A percentile compares a stretch with the other conserved stretches of the same genome.
Conservation (phyloP, 768 basidiomycete genomes). For the Tephrocybe rancida region DNA sequence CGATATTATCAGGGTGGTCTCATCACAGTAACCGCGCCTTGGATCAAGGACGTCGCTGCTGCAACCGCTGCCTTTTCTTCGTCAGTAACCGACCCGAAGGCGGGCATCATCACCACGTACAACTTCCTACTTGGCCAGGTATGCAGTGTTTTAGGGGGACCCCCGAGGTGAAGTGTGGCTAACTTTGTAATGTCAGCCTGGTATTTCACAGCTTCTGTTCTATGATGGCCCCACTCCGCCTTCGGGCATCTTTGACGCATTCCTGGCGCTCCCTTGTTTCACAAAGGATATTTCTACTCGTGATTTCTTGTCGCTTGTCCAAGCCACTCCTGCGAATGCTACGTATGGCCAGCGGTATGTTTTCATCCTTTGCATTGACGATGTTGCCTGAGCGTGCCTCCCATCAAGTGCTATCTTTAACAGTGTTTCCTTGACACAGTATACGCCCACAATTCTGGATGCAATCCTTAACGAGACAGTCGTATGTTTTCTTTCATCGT, state of each 20-base stretch:
- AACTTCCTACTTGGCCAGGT: conserved; percentile 38
- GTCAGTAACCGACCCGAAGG: conserved; percentile 50
- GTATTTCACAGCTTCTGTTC: conserved; percentile 44
- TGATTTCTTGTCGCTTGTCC: conserved; percentile 42
- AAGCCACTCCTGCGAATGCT: conserved; percentile 33
- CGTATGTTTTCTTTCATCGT: conserved; percentile 17
- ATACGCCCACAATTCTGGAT: conserved; percentile 36
- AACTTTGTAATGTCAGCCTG: background rate
- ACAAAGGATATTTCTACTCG: conserved; percentile 39
- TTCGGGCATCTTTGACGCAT: conserved; percentile 50
- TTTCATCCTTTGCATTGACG: background rate
- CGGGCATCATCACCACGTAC: conserved; percentile 47
- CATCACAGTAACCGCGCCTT: conserved; percentile 29
- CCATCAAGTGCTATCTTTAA: conserved; percentile 34
- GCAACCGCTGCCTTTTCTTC: conserved; percentile 43
- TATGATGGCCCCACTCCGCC: conserved; percentile 59
- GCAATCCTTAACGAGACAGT: conserved; percentile 45
- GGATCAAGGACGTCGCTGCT: conserved; percentile 25
- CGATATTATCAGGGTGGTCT: conserved; percentile 45
- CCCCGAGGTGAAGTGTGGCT: background rate
- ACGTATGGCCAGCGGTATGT: conserved; percentile 28
- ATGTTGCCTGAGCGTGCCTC: too few species aligned
- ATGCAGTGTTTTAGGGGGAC: background rate
- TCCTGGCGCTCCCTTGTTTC: conserved; percentile 45
- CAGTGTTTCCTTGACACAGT: conserved; percentile 41